phyloP scores from a whole-genome alignment of 495 filamentous ascomycete species.

The Talaromyces stipitatus region DNA sequence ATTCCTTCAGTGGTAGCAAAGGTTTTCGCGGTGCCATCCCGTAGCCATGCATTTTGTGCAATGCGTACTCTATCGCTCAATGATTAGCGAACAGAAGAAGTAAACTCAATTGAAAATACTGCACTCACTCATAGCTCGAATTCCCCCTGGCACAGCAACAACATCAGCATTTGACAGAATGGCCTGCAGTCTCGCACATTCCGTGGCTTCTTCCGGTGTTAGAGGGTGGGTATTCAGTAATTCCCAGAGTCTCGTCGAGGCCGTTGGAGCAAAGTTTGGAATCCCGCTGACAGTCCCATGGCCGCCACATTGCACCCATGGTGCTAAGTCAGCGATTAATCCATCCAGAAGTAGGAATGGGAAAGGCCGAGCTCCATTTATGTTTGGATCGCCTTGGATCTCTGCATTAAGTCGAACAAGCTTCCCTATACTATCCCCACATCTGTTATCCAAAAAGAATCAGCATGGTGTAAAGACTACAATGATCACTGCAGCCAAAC shows the following conservation, averaged over 20 bases:
- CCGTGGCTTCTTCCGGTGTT: conserved; percentile 4
- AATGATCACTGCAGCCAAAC: background rate
- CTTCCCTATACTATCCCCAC: conserved; percentile 15
- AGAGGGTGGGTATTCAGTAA: conserved; percentile 10
- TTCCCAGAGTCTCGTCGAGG: conserved; percentile 16
- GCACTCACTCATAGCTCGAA: conserved; percentile 16
- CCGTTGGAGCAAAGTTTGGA: conserved; percentile 16
- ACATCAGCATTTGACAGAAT: conserved; percentile 13
- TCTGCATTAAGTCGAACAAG: conserved; percentile 10
- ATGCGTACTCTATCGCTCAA: conserved; percentile 11
- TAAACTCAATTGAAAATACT: background rate
- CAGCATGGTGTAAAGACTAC: background rate
- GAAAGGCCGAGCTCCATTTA: conserved; percentile 8
- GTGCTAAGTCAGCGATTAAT: conserved; percentile 14
- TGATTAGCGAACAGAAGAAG: background rate
- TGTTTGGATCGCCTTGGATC: conserved; percentile 8
- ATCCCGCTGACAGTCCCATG: conserved; percentile 19
- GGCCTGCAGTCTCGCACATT: conserved; percentile 11
- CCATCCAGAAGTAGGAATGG: conserved; percentile 15
- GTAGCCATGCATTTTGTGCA: conserved; percentile 17
- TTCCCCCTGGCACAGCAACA: conserved; percentile 14
- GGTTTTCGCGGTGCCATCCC: conserved; percentile 13
- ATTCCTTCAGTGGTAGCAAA: conserved; percentile 10
- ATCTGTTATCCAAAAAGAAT: conserved; percentile 5
- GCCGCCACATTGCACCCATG: conserved; percentile 17